A percentile compares a stretch with the other conserved stretches of the same genome.
Conservation (phyloP, 371 early-diverging fungal genomes). For the Mucor irregularis region DNA sequence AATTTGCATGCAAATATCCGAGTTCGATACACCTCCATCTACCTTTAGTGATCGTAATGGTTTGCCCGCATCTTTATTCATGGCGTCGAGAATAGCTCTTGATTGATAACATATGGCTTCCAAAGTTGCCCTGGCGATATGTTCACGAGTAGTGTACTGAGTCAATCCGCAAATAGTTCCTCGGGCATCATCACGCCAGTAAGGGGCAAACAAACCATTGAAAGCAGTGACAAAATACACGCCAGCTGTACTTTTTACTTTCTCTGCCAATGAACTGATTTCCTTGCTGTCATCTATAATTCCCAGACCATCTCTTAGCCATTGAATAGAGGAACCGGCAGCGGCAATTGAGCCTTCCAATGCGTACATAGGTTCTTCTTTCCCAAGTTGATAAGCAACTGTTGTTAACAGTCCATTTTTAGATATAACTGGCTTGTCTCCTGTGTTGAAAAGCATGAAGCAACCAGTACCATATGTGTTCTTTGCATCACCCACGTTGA, state of each 20-base stretch:
- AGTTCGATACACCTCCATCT: constrained; percentile 95
- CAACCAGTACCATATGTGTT: constrained; percentile 97
- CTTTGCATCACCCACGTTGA: constrained; percentile 70
- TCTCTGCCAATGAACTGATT: constrained; percentile 53
- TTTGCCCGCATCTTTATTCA: constrained; percentile 77
- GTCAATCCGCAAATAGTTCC: constrained; percentile 91
- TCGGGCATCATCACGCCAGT: constrained; percentile 93
- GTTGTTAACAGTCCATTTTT: constrained; percentile 89
- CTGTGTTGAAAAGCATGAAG: constrained; percentile 96
- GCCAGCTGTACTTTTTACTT: constrained; percentile 80
- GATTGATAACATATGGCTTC: constrained; percentile 94
- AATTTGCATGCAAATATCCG: constrained; percentile 89
- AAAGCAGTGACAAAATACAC: constrained; percentile 98
- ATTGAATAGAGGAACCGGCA: constrained; percentile 91
- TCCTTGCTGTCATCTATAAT: constrained; percentile 73
- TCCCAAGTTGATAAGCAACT: constrained; percentile 88
- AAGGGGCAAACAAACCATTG: constrained; percentile 92
- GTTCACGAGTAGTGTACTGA: constrained; percentile 80
- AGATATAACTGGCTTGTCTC: constrained; percentile 73
- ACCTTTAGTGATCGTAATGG: constrained; percentile 76
- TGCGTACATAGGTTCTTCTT: constrained; percentile 76
- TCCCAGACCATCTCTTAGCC: constrained; percentile 88
- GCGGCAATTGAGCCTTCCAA: constrained; percentile 95
- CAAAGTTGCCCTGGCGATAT: constrained; percentile 87
- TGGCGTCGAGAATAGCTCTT: constrained; percentile 87